Conservation (phyloP, 78 protist genomes). For the Paratrimastix pyriformis region DNA sequence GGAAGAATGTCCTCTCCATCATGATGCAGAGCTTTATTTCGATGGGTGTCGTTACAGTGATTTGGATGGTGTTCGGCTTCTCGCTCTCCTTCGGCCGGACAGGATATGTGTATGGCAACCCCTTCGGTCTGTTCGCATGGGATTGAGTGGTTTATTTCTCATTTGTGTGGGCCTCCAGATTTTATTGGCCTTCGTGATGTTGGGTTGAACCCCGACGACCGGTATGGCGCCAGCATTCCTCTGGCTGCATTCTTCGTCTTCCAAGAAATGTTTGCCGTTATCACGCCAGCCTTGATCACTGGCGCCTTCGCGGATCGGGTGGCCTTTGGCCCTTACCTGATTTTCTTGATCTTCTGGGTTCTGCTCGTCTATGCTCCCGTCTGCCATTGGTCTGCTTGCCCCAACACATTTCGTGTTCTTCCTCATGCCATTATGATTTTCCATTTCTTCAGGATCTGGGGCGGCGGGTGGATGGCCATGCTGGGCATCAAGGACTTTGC, state of each 20-base stretch:
- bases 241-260: background rate
- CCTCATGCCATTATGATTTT: too few species aligned
- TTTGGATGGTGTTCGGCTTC: too few species aligned
- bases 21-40: too few species aligned
- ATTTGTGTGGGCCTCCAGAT: too few species aligned
- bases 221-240: background rate
- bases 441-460: background rate
- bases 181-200: too few species aligned
- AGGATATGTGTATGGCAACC: too few species aligned
- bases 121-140: too few species aligned
- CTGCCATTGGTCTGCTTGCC: background rate
- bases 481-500: constrained; percentile 12
- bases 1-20: too few species aligned
- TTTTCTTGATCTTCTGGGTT: constrained; percentile 6
- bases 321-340: background rate
- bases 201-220: too few species aligned
- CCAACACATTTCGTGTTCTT: background rate
- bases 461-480: background rate
- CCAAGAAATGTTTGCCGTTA: constrained; percentile 15
- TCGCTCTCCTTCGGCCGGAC: too few species aligned
- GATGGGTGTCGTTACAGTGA: too few species aligned
- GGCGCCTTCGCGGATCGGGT: constrained; percentile 15
- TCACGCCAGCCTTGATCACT: constrained; percentile 11
- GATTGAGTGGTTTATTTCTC: too few species aligned
- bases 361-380: constrained; percentile 6